Evolutionary conservation across 2,329 filamentous ascomycete species (phyloP).

Genomic region (Neodidymelliopsis sp.): DNA sequence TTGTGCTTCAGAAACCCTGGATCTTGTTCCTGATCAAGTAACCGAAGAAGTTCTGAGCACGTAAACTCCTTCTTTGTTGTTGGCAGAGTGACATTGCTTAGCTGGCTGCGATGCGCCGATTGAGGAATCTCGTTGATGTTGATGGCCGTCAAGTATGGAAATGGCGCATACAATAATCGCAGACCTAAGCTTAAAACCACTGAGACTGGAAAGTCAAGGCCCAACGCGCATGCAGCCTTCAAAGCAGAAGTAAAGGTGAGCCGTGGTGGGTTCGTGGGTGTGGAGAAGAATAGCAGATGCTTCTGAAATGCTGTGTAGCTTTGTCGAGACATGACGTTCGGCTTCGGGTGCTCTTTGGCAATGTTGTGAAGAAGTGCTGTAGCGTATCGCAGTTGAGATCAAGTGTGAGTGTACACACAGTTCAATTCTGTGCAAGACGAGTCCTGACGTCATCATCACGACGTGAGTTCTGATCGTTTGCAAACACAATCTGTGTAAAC

Average conservation of each 20-base stretch:
- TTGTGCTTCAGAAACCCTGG: constrained; percentile 23
- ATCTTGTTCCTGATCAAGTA: constrained; percentile 9
- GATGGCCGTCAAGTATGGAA: constrained; percentile 27
- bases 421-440: not conserved
- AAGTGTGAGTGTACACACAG: not conserved
- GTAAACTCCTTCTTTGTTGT: constrained; percentile 23
- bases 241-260: constrained; percentile 30
- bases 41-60: constrained; percentile 26
- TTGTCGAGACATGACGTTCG: constrained; percentile 19
- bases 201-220: constrained; percentile 32
- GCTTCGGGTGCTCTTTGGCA: not conserved
- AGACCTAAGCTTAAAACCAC: constrained; percentile 28
- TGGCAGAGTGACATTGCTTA: constrained; percentile 15
- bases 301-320: constrained; percentile 30
- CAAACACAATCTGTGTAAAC: too few relatives aligned
- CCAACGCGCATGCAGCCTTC: constrained; percentile 25
- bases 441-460: constrained; percentile 11
- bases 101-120: constrained; percentile 27
- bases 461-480: not conserved
- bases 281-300: constrained; percentile 34
- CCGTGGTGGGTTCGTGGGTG: constrained; percentile 25
- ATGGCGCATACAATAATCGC: constrained; percentile 27
- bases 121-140: constrained; percentile 26
- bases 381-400: not conserved
- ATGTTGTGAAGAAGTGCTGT: not conserved